phyloP scores from a whole-genome alignment of 2,329 filamentous ascomycete species.

The Aulographum hederae region DNA sequence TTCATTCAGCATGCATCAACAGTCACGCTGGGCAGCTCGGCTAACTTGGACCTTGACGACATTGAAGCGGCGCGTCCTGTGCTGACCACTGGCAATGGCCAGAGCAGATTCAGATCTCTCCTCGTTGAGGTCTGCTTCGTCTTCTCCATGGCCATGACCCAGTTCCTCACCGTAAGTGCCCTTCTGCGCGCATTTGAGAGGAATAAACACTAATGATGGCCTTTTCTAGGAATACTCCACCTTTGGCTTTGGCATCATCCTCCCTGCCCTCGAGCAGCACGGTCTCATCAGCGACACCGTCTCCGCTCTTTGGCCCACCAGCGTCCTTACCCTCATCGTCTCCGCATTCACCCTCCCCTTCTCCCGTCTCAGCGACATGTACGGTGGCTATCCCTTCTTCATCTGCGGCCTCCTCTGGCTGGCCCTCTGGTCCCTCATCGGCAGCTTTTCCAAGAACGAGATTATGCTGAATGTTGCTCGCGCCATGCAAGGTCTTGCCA shows the following conservation, averaged over 20 bases:
- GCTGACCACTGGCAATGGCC: too few species aligned
- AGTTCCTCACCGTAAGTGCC: constrained; percentile 13
- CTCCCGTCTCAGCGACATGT: constrained; percentile 16
- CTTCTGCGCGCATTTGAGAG: not conserved
- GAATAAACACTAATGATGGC: not conserved
- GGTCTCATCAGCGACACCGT: constrained; percentile 2
- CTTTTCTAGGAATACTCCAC: constrained; percentile 15
- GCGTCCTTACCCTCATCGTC: constrained; percentile 15
- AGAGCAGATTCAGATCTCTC: too few species aligned
- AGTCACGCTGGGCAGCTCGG: too few species aligned
- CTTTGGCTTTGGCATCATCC: constrained; percentile 16
- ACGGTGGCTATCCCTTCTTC: constrained; percentile 16
- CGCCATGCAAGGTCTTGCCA: constrained; percentile 18
- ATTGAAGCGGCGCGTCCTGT: too few species aligned
- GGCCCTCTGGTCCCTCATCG: constrained; percentile 15
- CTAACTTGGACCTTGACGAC: too few species aligned
- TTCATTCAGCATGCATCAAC: too few species aligned
- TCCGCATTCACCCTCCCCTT: constrained; percentile 15
- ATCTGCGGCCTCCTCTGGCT: constrained; percentile 17
- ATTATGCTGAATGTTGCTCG: constrained; percentile 13
- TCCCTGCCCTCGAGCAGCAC: constrained; percentile 11
- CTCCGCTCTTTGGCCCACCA: constrained; percentile 16
- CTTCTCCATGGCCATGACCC: constrained; percentile 17
- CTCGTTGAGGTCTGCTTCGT: constrained; percentile 14
- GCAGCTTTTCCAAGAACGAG: constrained; percentile 11